These are phyloP conservation scores for Dictyophora rubrovolvata DNA, from an alignment of 768 basidiomycete species.

Conservation along the genomic window DNA sequence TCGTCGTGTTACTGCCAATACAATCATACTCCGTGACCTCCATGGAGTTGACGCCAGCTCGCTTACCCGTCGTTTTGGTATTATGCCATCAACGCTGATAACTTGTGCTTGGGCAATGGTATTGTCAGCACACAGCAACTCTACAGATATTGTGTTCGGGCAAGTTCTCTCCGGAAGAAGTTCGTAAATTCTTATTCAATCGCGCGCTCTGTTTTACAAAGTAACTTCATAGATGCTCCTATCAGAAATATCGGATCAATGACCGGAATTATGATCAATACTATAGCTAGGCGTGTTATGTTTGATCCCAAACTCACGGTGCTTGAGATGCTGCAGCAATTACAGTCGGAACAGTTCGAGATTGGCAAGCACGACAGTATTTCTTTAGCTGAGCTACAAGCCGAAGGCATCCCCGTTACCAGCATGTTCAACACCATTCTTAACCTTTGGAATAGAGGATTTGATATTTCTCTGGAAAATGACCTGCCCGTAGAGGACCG, in stretches of 20 bases:
- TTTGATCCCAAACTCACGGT: neutral
- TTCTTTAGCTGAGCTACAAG: neutral
- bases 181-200: neutral
- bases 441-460: neutral
- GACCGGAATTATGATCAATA: neutral
- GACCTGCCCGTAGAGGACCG: too few species aligned
- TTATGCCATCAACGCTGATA: neutral
- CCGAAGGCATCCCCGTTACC: neutral
- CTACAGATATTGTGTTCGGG: neutral
- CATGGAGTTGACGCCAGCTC: too few species aligned
- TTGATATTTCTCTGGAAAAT: too few species aligned
- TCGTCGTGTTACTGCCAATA: neutral
- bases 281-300: neutral
- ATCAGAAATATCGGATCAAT: neutral
- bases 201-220: neutral
- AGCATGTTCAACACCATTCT: neutral
- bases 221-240: too few species aligned
- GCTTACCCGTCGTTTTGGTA: neutral
- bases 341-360: neutral
- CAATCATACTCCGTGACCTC: neutral
- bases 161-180: neutral
- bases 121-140: neutral
- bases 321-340: neutral
- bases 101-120: neutral
- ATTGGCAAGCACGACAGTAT: neutral